Percentiles rank a stretch among this genome's conserved stretches.
These are phyloP conservation scores for Agapanthus africanus DNA, from an alignment of 106 monocot genomes.

Conservation along the genomic window DNA sequence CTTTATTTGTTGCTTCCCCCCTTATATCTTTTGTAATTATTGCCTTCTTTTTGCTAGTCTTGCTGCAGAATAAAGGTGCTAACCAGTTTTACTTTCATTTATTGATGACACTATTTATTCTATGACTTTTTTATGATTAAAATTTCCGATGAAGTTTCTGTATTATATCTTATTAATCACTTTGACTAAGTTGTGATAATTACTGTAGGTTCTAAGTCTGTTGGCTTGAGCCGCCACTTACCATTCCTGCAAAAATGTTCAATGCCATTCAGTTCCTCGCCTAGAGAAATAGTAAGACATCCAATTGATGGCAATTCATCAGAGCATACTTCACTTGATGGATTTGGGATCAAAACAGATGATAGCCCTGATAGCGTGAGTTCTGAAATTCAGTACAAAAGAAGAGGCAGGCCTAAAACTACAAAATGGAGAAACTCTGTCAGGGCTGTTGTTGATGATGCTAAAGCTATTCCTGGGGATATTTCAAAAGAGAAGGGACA, in stretches of 20 bases:
- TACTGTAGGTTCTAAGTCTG: conserved; percentile 12
- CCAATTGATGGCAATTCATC: conserved; percentile 1
- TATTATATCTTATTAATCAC: neutral
- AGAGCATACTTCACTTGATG: neutral
- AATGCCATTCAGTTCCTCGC: conserved; percentile 34
- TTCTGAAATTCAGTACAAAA: conserved; percentile 7
- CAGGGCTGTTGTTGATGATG: conserved; percentile 18
- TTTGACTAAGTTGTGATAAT: neutral
- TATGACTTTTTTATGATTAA: neutral
- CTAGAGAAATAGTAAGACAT: conserved; percentile 17
- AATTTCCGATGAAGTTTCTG: neutral
- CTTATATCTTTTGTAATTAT: neutral
- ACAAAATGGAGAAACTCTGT: conserved; percentile 19
- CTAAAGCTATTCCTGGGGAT: conserved; percentile 10
- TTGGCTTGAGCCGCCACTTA: conserved; percentile 16
- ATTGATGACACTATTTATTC: neutral
- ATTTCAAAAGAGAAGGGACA: conserved; percentile 3
- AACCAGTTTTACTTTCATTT: neutral
- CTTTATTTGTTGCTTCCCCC: neutral
- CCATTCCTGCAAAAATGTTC: conserved; percentile 38
- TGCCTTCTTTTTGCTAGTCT: neutral
- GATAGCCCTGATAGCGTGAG: neutral
- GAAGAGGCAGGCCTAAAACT: conserved; percentile 10
- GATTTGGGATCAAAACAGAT: neutral
- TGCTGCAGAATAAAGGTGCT: neutral